Evolutionary conservation across 805 yeast species (phyloP), one percentile per base, ranked within the genome.

Genomic region (Starmerella vaccinii): DNA sequence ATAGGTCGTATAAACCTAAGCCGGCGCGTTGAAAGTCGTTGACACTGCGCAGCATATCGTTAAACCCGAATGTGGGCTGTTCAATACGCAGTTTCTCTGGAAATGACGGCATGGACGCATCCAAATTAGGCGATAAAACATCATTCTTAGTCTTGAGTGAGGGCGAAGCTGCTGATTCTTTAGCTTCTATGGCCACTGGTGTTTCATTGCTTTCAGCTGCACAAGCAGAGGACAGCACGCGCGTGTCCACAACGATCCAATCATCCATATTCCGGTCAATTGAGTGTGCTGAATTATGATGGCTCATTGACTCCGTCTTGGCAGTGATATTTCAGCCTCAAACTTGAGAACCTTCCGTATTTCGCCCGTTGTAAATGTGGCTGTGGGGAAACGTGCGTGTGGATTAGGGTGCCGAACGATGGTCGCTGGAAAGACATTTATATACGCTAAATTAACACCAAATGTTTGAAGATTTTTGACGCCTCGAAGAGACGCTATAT

Each of bases 1-100:
- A 43, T 5, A 37, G 22, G 18, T 33, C 46, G 32, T 38, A 46
- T 13, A 38, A 13, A 5, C 30, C 21, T 22, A 15, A 26, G 21
- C 49, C 49, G 4, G 32, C 44, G 23, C 32, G 30, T 21, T 47
- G 50, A 12, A 47, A 18, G 10, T 38, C 41, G 9, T 13, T 23
- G 18, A 22, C 29, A 15, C 27, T 38, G 27, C 29, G 27, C 9
- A 38, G 6, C 5, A 38, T 10, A 22, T 38, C 41, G 18, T 23
- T 38, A 12, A 38, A 18, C 15, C n/a, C 9, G 15, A 22, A 23
- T 7, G 15, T 13, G 6, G 35, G 15, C 15, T 15, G 35, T 16
- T 32, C 35, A 8, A 12, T 26, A 26, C 12, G 29, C 10, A 8
- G 29, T 26, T 26, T 32, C 8, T 13, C 15, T 2, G 15, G 35